Percentiles rank a stretch among this genome's conserved stretches.
Evolutionary conservation across 352 stramenopile species (phyloP).

Genomic region (Phytophthora sojae): DNA sequence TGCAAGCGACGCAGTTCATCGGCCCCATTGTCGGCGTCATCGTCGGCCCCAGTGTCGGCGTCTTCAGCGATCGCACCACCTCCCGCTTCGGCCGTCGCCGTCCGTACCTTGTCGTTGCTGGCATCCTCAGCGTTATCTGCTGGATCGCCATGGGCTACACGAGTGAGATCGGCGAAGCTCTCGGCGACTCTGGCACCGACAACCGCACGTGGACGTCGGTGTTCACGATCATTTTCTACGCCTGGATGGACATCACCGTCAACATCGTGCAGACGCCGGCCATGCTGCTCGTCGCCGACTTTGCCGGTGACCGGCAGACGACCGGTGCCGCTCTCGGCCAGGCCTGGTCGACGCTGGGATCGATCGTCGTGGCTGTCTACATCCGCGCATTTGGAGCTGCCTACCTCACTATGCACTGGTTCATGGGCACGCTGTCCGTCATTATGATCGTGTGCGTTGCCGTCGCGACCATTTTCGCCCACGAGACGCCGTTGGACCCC

Average conservation of each 20-base stretch:
- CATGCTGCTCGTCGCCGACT: conserved; percentile 45
- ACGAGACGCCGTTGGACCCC: conserved; percentile 44
- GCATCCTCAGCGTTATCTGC: conserved; percentile 46
- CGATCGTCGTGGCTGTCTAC: conserved; percentile 43
- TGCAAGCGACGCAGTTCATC: conserved; percentile 35
- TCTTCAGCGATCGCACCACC: conserved; percentile 33
- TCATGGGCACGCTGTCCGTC: conserved; percentile 35
- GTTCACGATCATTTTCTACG: conserved; percentile 32
- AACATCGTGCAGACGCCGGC: conserved; percentile 32
- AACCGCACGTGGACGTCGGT: conserved; percentile 40
- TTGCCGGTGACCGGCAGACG: conserved; percentile 58
- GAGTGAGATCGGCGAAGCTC: conserved; percentile 27
- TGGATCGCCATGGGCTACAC: conserved; percentile 60
- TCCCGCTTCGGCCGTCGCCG: conserved; percentile 24
- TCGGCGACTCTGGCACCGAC: conserved; percentile 9
- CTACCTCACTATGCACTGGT: conserved; percentile 38
- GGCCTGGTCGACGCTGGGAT: conserved; percentile 42
- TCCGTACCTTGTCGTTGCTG: conserved; percentile 46
- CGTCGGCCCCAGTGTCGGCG: conserved; percentile 26
- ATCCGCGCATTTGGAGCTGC: conserved; percentile 51
- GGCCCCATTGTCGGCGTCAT: conserved; percentile 29
- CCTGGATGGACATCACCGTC: conserved; percentile 35
- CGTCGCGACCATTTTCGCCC: conserved; percentile 27
- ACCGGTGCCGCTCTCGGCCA: conserved; percentile 44
- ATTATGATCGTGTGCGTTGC: conserved; percentile 45